Evolutionary conservation across 441 rosid genomes (phyloP).

Genomic region (Biscutella laevigata): DNA sequence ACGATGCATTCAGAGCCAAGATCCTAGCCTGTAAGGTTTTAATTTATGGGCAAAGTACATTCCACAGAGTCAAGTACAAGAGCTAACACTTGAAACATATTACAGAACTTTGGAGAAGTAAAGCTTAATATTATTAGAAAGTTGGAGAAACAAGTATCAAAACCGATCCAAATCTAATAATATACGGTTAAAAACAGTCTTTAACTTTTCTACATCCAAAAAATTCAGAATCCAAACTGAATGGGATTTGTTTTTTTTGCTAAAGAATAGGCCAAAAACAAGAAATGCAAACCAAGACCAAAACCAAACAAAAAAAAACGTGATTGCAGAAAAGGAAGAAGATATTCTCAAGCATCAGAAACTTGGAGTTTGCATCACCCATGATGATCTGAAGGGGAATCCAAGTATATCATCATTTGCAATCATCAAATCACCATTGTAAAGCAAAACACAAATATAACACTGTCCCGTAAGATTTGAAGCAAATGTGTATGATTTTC

Average conservation of each 20-base stretch:
- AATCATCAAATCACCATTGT: neutral
- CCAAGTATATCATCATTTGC: conserved; percentile 67
- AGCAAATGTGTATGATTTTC: neutral
- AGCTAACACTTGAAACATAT: too few relatives aligned
- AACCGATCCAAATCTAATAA: too few relatives aligned
- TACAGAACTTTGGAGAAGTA: neutral
- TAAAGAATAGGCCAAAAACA: too few relatives aligned
- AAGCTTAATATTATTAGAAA: neutral
- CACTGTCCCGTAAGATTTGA: neutral
- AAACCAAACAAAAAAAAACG: neutral
- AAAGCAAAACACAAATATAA: neutral
- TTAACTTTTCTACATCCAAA: too few relatives aligned
- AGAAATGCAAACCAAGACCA: too few relatives aligned
- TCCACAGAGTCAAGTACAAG: too few relatives aligned
- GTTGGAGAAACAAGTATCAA: too few relatives aligned
- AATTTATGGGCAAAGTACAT: neutral
- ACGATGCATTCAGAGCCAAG: conserved; percentile 73
- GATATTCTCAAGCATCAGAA: conserved; percentile 47
- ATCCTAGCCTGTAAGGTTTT: conserved; percentile 72
- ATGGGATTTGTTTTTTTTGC: too few relatives aligned
- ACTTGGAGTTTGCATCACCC: conserved; percentile 69
- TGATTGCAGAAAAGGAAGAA: too few relatives aligned
- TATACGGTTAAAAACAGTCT: too few relatives aligned
- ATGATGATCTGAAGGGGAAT: conserved; percentile 77
- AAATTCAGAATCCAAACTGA: too few relatives aligned